Percentiles rank a stretch among this genome's conserved stretches.
These are phyloP conservation scores for Backusella australiensis DNA, from an alignment of 192 early-diverging fungal genomes.

Conservation along the genomic window DNA sequence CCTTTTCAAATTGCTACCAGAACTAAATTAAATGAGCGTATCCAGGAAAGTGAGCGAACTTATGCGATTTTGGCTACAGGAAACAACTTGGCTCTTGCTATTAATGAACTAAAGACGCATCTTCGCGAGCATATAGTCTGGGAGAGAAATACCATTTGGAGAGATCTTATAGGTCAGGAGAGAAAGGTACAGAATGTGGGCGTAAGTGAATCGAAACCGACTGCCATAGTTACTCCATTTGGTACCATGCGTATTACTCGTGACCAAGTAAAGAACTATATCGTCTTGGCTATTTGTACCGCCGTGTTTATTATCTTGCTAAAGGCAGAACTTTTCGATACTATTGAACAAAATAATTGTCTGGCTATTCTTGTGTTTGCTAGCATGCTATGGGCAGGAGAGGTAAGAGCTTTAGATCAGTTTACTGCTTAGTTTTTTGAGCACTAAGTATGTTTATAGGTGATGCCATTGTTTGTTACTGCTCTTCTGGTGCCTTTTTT, in stretches of 20 bases:
- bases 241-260: slow-evolving; percentile 41
- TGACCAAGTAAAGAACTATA: slow-evolving; percentile 38
- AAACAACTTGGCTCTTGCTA: slow-evolving; percentile 60
- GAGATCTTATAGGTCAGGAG: slow-evolving; percentile 92
- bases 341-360: slow-evolving; percentile 80
- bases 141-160: slow-evolving; percentile 97
- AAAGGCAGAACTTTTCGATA: slow-evolving; percentile 59
- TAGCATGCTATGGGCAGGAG: slow-evolving; percentile 88
- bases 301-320: slow-evolving; percentile 59
- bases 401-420: slow-evolving; percentile 49
- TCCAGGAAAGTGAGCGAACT: slow-evolving; percentile 54
- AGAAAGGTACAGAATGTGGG: slow-evolving; percentile 73
- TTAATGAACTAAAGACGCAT: slow-evolving; percentile 71
- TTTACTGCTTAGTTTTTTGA: neutral
- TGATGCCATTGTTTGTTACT: slow-evolving; percentile 91
- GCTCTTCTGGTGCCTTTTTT: slow-evolving; percentile 84
- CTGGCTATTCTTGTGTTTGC: slow-evolving; percentile 91
- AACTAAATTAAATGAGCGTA: slow-evolving; percentile 55
- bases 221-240: slow-evolving; percentile 42
- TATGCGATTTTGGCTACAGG: slow-evolving; percentile 67
- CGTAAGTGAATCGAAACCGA: slow-evolving; percentile 32
- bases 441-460: slow-evolving; percentile 26
- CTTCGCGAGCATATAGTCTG: slow-evolving; percentile 88
- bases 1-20: slow-evolving; percentile 70
- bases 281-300: slow-evolving; percentile 44